Evolutionary conservation across 306 rosid genomes (phyloP).

Genomic region (Quercus cerris): DNA sequence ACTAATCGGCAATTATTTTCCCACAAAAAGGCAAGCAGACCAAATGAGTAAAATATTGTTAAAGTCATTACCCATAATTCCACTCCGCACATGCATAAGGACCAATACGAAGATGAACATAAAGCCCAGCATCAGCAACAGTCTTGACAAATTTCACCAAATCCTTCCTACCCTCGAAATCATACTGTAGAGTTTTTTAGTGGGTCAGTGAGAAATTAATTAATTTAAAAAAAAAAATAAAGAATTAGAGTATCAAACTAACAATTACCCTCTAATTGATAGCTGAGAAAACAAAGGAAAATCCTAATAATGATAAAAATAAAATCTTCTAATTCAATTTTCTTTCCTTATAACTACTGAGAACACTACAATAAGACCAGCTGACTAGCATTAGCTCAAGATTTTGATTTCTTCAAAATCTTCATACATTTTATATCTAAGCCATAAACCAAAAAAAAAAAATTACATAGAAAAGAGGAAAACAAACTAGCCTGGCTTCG

Average conservation of each 20-base stretch:
- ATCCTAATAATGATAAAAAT: constrained; percentile 13
- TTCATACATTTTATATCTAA: not conserved
- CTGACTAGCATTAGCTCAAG: not conserved
- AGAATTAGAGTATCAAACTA: not conserved
- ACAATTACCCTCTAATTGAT: not conserved
- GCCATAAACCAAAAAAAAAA: not conserved
- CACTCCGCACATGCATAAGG: constrained; percentile 97
- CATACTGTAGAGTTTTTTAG: constrained; percentile 41
- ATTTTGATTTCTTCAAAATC: not conserved
- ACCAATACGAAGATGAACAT: constrained; percentile 88
- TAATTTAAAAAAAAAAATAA: not conserved
- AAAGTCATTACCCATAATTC: constrained; percentile 75
- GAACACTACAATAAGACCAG: not conserved
- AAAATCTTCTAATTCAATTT: not conserved
- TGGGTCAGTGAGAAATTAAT: not conserved
- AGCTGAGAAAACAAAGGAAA: constrained; percentile 5
- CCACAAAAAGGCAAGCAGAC: not conserved
- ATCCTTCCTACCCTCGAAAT: constrained; percentile 76
- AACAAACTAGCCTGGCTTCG: constrained; percentile 59
- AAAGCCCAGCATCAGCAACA: constrained; percentile 78
- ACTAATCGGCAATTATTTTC: not conserved
- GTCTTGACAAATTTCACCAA: constrained; percentile 72
- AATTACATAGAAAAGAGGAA: not conserved
- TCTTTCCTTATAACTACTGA: too few species aligned
- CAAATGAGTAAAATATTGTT: not conserved